Evolutionary conservation across 1,284 basidiomycete genomes (phyloP).

Genomic region (Boletus calvinii): DNA sequence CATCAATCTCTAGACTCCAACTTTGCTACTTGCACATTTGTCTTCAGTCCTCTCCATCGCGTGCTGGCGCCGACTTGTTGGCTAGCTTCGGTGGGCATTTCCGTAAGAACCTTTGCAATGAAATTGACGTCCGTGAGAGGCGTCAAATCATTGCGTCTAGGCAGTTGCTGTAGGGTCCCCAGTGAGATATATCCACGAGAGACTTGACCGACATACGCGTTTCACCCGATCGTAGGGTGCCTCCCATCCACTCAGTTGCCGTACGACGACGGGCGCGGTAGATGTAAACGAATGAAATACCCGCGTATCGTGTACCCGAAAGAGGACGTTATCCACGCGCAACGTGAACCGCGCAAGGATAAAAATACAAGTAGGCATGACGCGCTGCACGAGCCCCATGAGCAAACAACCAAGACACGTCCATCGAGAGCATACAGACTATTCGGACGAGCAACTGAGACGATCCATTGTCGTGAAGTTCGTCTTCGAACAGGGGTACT

Average conservation of each 20-base stretch:
- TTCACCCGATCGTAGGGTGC: slow-evolving; percentile 83
- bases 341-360: slow-evolving; percentile 91
- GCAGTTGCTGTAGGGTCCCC: slow-evolving; percentile 56
- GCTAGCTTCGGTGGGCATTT: slow-evolving; percentile 57
- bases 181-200: slow-evolving; percentile 4
- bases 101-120: slow-evolving; percentile 75
- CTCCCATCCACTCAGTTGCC: slow-evolving; percentile 89
- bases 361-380: slow-evolving; percentile 97
- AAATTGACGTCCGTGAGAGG: slow-evolving; percentile 89
- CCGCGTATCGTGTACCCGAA: slow-evolving; percentile 85
- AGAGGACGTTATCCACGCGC: slow-evolving; percentile 93
- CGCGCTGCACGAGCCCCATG: slow-evolving; percentile 58
- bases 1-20: slow-evolving; percentile 14
- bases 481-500: slow-evolving; percentile 89
- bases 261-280: slow-evolving; percentile 61
- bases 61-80: slow-evolving; percentile 66
- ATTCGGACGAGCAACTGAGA: slow-evolving; percentile 82
- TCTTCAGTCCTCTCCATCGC: slow-evolving; percentile 76
- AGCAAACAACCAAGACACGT: background rate
- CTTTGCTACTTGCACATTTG: slow-evolving; percentile 42
- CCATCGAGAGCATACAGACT: slow-evolving; percentile 48
- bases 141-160: slow-evolving; percentile 80
- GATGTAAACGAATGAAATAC: slow-evolving; percentile 83
- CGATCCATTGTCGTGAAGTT: slow-evolving; percentile 91
- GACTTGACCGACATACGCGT: slow-evolving; percentile 48